Evolutionary conservation across 2,329 filamentous ascomycete species (phyloP).

Genomic region (Dendrostoma leiphaemia): DNA sequence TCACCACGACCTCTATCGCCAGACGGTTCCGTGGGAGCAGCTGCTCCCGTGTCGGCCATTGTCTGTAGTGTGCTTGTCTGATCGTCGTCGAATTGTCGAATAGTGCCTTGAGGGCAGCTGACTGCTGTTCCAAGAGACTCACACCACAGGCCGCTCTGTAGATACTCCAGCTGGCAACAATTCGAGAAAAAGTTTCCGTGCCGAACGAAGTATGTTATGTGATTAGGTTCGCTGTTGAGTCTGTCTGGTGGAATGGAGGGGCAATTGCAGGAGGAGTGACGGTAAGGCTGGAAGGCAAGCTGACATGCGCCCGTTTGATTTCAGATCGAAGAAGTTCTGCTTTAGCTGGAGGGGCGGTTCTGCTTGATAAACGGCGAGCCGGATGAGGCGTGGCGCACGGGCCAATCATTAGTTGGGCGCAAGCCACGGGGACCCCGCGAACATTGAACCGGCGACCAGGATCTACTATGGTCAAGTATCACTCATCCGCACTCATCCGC

Average conservation of each 20-base stretch:
- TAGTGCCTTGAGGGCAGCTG: neutral
- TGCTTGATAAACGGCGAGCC: slow-evolving; percentile 1
- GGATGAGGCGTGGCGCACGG: slow-evolving; percentile 1
- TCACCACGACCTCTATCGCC: slow-evolving; percentile 28
- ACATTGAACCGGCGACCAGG: neutral
- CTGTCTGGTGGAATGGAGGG: neutral
- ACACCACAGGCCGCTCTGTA: no score
- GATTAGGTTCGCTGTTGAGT: no score
- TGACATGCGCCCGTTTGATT: neutral
- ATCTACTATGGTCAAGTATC: no score
- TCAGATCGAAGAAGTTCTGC: neutral
- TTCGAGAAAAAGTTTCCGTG: no score
- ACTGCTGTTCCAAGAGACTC: no score
- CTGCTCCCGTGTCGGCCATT: slow-evolving; percentile 16
- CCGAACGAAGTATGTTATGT: no score
- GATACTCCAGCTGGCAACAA: no score
- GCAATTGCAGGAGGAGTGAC: neutral
- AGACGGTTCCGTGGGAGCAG: slow-evolving; percentile 21
- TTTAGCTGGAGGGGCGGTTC: neutral
- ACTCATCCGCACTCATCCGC: no score
- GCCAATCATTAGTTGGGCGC: neutral
- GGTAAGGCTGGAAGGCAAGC: neutral
- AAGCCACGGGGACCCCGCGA: neutral
- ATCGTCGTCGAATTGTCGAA: neutral
- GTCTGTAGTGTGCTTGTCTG: neutral